A percentile compares a stretch with the other conserved stretches of the same genome.
These are phyloP conservation scores for Neoboletus brunneissimus DNA, from an alignment of 768 basidiomycete genomes.

Conservation along the genomic window DNA sequence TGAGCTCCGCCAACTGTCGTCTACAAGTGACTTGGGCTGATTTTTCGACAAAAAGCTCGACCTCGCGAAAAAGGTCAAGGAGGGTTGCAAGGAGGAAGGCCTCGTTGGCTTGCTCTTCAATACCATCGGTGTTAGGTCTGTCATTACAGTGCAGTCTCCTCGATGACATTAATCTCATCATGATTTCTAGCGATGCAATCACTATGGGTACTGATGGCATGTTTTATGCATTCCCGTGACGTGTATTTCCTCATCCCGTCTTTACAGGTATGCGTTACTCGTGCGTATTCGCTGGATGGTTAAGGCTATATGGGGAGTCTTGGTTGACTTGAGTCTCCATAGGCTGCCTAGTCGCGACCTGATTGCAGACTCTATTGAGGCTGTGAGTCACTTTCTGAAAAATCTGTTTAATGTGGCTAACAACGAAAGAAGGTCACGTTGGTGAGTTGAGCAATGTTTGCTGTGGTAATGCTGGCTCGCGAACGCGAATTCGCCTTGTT, in stretches of 20 bases:
- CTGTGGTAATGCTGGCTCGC: neutral
- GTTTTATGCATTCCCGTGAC: slow-evolving; percentile 14
- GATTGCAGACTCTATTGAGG: slow-evolving; percentile 88
- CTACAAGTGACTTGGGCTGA: slow-evolving; percentile 1
- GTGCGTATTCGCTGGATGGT: slow-evolving; percentile 41
- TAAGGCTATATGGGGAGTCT: neutral
- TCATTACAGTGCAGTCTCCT: neutral
- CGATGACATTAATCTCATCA: neutral
- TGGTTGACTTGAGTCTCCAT: slow-evolving; percentile 1
- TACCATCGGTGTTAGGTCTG: slow-evolving; percentile 79
- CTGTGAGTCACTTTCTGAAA: slow-evolving; percentile 42
- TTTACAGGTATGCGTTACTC: slow-evolving; percentile 80
- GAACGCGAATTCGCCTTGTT: slow-evolving; percentile 1
- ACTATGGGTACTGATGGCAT: slow-evolving; percentile 87
- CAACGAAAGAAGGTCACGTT: slow-evolving; percentile 46
- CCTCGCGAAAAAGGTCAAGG: slow-evolving; percentile 74
- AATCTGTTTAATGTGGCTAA: slow-evolving; percentile 5
- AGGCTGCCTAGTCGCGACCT: slow-evolving; percentile 85
- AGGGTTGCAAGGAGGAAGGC: slow-evolving; percentile 78
- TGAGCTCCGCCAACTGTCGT: slow-evolving; percentile 32
- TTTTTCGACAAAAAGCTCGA: slow-evolving; percentile 53
- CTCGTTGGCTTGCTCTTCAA: slow-evolving; percentile 82
- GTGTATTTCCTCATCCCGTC: neutral
- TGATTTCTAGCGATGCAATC: slow-evolving; percentile 64
- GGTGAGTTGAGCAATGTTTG: slow-evolving; percentile 33